Percentiles rank a stretch among this genome's conserved stretches.
Conservation (phyloP, 2,329 filamentous ascomycete species). For the Botryotinia calthae region DNA sequence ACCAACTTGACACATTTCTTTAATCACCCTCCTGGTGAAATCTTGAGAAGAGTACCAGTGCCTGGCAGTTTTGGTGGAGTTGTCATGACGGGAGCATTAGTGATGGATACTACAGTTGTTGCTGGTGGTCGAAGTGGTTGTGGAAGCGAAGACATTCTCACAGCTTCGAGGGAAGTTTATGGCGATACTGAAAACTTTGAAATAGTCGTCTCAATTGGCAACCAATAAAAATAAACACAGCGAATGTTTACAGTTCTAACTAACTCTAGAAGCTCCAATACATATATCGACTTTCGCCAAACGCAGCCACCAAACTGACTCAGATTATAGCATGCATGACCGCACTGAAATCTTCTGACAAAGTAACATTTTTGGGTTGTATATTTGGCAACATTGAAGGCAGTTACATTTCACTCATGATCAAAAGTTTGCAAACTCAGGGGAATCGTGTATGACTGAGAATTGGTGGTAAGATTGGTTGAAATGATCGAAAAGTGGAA, state of each 20-base stretch:
- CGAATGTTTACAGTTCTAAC: slow-evolving; percentile 10
- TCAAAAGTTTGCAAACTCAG: slow-evolving; percentile 20
- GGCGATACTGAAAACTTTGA: neutral
- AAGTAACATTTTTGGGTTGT: slow-evolving; percentile 21
- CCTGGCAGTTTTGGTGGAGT: slow-evolving; percentile 47
- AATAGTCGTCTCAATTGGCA: slow-evolving; percentile 19
- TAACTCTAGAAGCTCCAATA: slow-evolving; percentile 21
- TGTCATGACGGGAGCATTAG: slow-evolving; percentile 45
- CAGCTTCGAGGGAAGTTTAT: slow-evolving; percentile 13
- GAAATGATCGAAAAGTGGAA: slow-evolving; percentile 25
- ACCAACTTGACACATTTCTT: neutral
- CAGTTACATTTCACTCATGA: slow-evolving; percentile 20
- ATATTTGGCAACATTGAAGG: slow-evolving; percentile 22
- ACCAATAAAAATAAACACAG: slow-evolving; percentile 15
- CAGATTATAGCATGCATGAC: slow-evolving; percentile 20
- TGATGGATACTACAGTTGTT: slow-evolving; percentile 50
- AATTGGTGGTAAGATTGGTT: slow-evolving; percentile 19
- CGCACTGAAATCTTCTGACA: slow-evolving; percentile 20
- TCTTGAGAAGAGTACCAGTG: slow-evolving; percentile 46
- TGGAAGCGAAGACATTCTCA: slow-evolving; percentile 42
- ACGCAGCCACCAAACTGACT: slow-evolving; percentile 16
- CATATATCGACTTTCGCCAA: slow-evolving; percentile 25
- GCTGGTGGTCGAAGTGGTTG: slow-evolving; percentile 51
- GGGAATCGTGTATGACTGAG: slow-evolving; percentile 23
- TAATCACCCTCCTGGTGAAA: slow-evolving; percentile 47